phyloP scores from a whole-genome alignment of 2,329 filamentous ascomycete species.

The Endothia cerciana region DNA sequence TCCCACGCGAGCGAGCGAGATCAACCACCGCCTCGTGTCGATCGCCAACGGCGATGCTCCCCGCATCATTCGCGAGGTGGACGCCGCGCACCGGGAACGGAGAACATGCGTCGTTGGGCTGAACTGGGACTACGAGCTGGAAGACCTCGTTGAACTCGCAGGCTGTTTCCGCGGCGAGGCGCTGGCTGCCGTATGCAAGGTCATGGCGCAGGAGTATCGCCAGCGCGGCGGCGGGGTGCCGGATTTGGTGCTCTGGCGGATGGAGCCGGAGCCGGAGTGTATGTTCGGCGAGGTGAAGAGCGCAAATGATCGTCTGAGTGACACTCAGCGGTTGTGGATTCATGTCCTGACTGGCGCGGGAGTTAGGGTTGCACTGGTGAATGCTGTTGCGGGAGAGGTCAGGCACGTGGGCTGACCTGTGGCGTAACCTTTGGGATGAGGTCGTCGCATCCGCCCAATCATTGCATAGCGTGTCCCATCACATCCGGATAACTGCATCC shows the following conservation, averaged over 20 bases:
- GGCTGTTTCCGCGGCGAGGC: constrained; percentile 79
- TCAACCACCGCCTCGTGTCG: constrained; percentile 83
- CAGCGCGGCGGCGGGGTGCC: constrained; percentile 86
- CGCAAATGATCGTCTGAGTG: constrained; percentile 89
- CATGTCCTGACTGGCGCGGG: constrained; percentile 87
- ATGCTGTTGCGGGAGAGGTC: constrained; percentile 60
- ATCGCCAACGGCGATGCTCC: constrained; percentile 82
- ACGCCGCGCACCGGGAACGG: constrained; percentile 68
- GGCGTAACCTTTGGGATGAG: too few relatives aligned
- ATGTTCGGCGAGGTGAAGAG: constrained; percentile 83
- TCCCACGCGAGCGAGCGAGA: constrained; percentile 80
- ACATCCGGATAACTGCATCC: neutral
- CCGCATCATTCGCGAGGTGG: constrained; percentile 67
- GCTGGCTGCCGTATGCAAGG: constrained; percentile 83
- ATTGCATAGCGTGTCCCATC: neutral
- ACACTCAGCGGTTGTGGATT: constrained; percentile 96
- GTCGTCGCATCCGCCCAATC: too few relatives aligned
- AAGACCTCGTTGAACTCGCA: constrained; percentile 80
- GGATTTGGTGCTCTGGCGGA: constrained; percentile 87
- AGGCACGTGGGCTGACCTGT: constrained; percentile 43
- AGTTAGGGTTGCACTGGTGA: constrained; percentile 80
- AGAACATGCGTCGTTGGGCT: constrained; percentile 88
- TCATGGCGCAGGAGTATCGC: constrained; percentile 93
- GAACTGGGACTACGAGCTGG: constrained; percentile 83
- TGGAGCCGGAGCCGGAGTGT: constrained; percentile 53